phyloP scores from a whole-genome alignment of 2,329 filamentous ascomycete genomes.

The Botrytis galanthina region DNA sequence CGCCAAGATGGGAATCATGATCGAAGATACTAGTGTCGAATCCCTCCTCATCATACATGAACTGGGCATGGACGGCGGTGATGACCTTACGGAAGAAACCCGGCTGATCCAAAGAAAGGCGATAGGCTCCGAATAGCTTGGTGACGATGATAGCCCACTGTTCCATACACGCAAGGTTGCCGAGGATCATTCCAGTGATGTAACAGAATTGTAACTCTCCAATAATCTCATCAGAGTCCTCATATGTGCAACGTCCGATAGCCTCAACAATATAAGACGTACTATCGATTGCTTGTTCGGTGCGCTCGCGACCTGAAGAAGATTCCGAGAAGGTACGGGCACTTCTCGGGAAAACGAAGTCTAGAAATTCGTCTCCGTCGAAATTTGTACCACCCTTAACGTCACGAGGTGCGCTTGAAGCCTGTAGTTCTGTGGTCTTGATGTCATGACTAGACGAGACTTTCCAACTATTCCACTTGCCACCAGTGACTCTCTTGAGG shows the following conservation, averaged over 20 bases:
- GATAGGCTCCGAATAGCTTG: slow-evolving; percentile 51
- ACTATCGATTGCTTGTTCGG: slow-evolving; percentile 49
- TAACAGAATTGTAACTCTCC: slow-evolving; percentile 62
- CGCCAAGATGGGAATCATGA: slow-evolving; percentile 34
- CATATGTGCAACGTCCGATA: slow-evolving; percentile 40
- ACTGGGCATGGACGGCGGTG: slow-evolving; percentile 52
- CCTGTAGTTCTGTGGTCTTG: slow-evolving; percentile 22
- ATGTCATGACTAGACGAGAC: slow-evolving; percentile 54
- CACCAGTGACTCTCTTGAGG: slow-evolving; percentile 49
- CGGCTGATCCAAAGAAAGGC: slow-evolving; percentile 46
- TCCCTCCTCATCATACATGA: slow-evolving; percentile 51
- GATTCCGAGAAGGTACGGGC: slow-evolving; percentile 44
- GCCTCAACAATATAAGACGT: slow-evolving; percentile 47
- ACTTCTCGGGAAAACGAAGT: slow-evolving; percentile 48
- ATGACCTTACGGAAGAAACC: slow-evolving; percentile 48
- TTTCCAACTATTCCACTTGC: slow-evolving; percentile 47
- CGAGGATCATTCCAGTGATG: slow-evolving; percentile 55
- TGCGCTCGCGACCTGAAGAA: slow-evolving; percentile 40
- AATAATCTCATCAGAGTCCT: slow-evolving; percentile 47
- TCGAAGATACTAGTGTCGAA: slow-evolving; percentile 46
- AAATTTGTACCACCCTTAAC: slow-evolving; percentile 37
- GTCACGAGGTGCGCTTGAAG: slow-evolving; percentile 4
- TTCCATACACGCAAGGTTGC: slow-evolving; percentile 58
- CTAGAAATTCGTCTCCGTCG: slow-evolving; percentile 46
- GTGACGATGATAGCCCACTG: slow-evolving; percentile 60